Percentiles rank a stretch among this genome's conserved stretches.
phyloP scores from a whole-genome alignment of 768 basidiomycete genomes.

The Paxillus ammoniavirescens region DNA sequence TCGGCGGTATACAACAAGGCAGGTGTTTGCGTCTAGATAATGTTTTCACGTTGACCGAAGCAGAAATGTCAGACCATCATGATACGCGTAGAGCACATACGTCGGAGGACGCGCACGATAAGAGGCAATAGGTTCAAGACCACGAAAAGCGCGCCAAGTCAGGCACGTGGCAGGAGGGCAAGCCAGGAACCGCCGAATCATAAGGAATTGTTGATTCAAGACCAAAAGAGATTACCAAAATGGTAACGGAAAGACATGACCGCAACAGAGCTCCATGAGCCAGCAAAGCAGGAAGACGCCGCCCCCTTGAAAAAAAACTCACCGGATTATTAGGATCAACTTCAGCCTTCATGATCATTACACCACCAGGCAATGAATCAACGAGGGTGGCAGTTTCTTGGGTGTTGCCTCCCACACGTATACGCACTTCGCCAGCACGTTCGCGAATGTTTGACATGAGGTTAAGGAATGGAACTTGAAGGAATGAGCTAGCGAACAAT shows the following conservation, averaged over 20 bases:
- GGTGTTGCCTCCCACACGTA: constrained; percentile 51
- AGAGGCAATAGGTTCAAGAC: too few relatives aligned
- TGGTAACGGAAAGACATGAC: background rate
- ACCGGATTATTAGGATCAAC: constrained; percentile 12
- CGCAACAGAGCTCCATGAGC: background rate
- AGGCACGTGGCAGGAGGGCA: background rate
- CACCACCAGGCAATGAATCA: constrained; percentile 22
- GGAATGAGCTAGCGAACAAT: constrained; percentile 14
- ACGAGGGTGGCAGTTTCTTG: constrained; percentile 42
- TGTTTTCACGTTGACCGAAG: background rate
- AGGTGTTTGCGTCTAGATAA: constrained; percentile 45
- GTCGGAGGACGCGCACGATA: too few relatives aligned
- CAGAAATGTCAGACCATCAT: background rate
- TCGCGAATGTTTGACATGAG: constrained; percentile 43
- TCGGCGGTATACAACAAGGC: constrained; percentile 47
- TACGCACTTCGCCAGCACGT: constrained; percentile 40
- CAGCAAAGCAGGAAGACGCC: background rate
- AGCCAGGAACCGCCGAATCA: background rate
- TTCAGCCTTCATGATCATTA: constrained; percentile 31
- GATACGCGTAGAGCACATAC: background rate
- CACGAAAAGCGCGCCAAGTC: too few relatives aligned
- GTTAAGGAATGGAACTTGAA: constrained; percentile 44
- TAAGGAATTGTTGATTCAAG: too few relatives aligned
- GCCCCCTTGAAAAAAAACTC: background rate
- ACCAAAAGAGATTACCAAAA: too few relatives aligned